phyloP scores from a whole-genome alignment of 2,329 filamentous ascomycete genomes.

The Blumeria graminis region DNA sequence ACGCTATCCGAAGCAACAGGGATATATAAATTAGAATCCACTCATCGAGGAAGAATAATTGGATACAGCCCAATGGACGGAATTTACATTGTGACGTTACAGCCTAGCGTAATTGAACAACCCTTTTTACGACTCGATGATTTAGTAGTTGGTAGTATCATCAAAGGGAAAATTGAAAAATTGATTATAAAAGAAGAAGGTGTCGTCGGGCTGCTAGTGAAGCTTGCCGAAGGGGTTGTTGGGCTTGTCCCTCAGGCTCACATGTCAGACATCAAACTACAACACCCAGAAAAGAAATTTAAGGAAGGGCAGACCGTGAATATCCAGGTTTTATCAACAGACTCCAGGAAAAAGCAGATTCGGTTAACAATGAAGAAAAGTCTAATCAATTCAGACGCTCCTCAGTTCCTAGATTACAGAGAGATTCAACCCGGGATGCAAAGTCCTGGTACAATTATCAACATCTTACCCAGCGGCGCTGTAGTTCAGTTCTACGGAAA shows the following conservation, averaged over 20 bases:
- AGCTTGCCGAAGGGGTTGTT: slow-evolving; percentile 63
- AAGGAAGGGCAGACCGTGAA: slow-evolving; percentile 66
- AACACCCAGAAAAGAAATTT: slow-evolving; percentile 93
- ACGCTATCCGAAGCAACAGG: slow-evolving; percentile 53
- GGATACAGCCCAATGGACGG: slow-evolving; percentile 77
- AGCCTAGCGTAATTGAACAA: slow-evolving; percentile 62
- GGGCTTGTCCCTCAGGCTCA: slow-evolving; percentile 80
- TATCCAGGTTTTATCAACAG: slow-evolving; percentile 59
- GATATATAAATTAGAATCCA: slow-evolving; percentile 51
- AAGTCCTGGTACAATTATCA: slow-evolving; percentile 68
- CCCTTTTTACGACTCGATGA: slow-evolving; percentile 83
- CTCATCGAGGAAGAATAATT: slow-evolving; percentile 59
- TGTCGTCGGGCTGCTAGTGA: slow-evolving; percentile 57
- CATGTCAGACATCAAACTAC: slow-evolving; percentile 63
- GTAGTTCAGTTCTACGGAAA: slow-evolving; percentile 79
- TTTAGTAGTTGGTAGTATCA: slow-evolving; percentile 53
- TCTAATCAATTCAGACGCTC: slow-evolving; percentile 65
- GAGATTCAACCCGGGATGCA: slow-evolving; percentile 51
- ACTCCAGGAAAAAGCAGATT: slow-evolving; percentile 52
- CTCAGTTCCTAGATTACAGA: slow-evolving; percentile 57
- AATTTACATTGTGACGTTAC: slow-evolving; percentile 62
- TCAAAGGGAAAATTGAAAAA: slow-evolving; percentile 68
- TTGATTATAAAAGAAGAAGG: slow-evolving; percentile 58
- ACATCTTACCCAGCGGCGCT: slow-evolving; percentile 53
- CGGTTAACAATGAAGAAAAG: slow-evolving; percentile 87